A percentile compares a stretch with the other conserved stretches of the same genome.
Conservation (phyloP, 2,329 filamentous ascomycete species). For the Apiospora kogelbergensis region DNA sequence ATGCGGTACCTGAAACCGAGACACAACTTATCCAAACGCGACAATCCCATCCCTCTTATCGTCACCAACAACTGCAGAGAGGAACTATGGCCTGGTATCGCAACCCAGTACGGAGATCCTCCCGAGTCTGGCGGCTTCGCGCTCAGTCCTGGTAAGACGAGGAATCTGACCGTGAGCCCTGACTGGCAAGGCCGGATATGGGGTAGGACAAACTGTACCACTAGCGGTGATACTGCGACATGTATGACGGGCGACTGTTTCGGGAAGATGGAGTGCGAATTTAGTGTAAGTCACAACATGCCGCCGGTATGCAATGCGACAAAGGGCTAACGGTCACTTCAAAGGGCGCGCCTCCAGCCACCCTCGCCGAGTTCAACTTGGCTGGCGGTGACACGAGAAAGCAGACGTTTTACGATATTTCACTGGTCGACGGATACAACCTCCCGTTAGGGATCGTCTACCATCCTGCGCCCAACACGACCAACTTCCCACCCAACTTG, state of each 20-base stretch:
- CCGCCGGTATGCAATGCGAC: not conserved
- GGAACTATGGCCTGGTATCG: constrained; percentile 74
- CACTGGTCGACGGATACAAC: constrained; percentile 83
- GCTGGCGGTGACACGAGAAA: constrained; percentile 58
- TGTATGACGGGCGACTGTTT: constrained; percentile 79
- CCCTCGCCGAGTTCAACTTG: constrained; percentile 79
- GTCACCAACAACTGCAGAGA: constrained; percentile 72
- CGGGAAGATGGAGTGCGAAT: constrained; percentile 66
- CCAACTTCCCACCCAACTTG: constrained; percentile 71
- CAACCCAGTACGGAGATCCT: constrained; percentile 69
- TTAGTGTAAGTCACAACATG: constrained; percentile 54
- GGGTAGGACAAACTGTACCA: constrained; percentile 82
- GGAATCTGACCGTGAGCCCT: constrained; percentile 62
- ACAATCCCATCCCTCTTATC: constrained; percentile 53
- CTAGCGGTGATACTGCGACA: constrained; percentile 64
- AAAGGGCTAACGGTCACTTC: constrained; percentile 8
- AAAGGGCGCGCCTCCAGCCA: constrained; percentile 71
- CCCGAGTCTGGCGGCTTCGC: constrained; percentile 69
- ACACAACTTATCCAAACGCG: constrained; percentile 27
- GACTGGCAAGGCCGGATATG: constrained; percentile 83
- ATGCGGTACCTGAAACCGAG: constrained; percentile 20
- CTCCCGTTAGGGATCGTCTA: constrained; percentile 66
- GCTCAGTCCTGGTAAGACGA: constrained; percentile 57
- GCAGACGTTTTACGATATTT: constrained; percentile 83
- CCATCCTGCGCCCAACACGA: constrained; percentile 59